Base-by-base conservation (phyloP, 2,329 filamentous ascomycete species). In the Fusarium sp. region DNA sequence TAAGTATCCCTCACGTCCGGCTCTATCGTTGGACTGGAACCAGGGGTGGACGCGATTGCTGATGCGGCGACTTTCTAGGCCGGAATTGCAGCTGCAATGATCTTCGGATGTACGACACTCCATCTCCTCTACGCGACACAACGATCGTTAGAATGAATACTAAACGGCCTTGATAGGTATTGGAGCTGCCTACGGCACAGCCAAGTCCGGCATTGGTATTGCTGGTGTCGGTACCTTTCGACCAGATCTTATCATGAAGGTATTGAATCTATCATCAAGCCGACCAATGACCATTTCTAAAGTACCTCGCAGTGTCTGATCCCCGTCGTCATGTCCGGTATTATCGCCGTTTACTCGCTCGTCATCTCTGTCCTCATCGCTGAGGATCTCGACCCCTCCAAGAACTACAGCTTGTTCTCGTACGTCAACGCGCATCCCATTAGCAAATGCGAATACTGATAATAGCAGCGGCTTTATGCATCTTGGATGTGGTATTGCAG, bases 271-370 rank as follows among this genome's bases (percentile, higher is more conserved):
- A 48, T 55, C 50, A 14, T 50, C 12, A 46, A 45, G 34, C 40
- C 28, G n/a, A 14, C 5, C 47, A 25, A 55, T 20, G 27, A 40
- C 23, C 21, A 34, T 32, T 8, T 56, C 72, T 74, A 59, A 75
- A 64, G 50, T 20, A 11, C 25, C n/a, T 42, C 40, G 11, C 74
- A 94, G 92, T 94, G 91, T 60, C 84, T 95, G 55, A 94, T 95
- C 74, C 92, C 93, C 68, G 92, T 96, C 72, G 91, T 99, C 85
- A 99, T 99, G 96, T 97, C 96, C 75, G 96, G 96, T 89, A 99
- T 99, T 79, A 93, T 99, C 77, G 96, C 96, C 62, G 96, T 99
- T 73, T 99, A 99, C 84, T 93, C 94, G 54, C 92, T 99, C 74
- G 96, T 99, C 77, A 94, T 99, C 74, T 92, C 95, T 20, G 96